Conservation (phyloP, 2,329 filamentous ascomycete genomes). For the Aspergillus clavatus region DNA sequence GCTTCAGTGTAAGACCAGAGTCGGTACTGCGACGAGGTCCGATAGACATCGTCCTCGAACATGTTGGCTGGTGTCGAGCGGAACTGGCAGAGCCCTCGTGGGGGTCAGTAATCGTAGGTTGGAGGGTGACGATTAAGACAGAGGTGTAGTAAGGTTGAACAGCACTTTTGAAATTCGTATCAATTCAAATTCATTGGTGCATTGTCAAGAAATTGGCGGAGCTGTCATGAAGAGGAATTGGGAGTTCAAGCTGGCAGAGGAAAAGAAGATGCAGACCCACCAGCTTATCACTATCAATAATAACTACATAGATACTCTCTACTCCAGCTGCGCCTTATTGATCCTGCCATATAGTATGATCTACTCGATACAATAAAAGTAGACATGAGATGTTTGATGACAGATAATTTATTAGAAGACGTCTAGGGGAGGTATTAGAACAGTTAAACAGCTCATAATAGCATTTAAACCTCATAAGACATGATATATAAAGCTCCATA, state of each 20-base stretch:
- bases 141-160: neutral
- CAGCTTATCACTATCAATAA: neutral
- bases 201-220: neutral
- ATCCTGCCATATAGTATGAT: too few relatives aligned
- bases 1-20: slow-evolving; percentile 86
- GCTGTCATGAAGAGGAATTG: neutral
- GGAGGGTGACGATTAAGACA: neutral
- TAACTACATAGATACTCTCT: too few relatives aligned
- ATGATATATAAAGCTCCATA: slow-evolving; percentile 1
- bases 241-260: neutral
- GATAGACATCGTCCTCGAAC: slow-evolving; percentile 88
- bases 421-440: neutral
- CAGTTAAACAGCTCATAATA: neutral
- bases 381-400: too few relatives aligned
- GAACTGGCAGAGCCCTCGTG: neutral
- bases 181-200: neutral
- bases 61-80: slow-evolving; percentile 41
- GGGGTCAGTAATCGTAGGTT: neutral
- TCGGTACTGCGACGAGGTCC: slow-evolving; percentile 81
- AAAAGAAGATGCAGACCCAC: neutral
- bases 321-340: too few relatives aligned
- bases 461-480: neutral
- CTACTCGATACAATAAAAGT: too few relatives aligned
- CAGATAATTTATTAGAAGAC: neutral
- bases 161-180: neutral